Percentiles rank a stretch among this genome's conserved stretches.
Conservation (phyloP, 2,329 filamentous ascomycete genomes). For the Gnomoniopsis smithogilvyi region DNA sequence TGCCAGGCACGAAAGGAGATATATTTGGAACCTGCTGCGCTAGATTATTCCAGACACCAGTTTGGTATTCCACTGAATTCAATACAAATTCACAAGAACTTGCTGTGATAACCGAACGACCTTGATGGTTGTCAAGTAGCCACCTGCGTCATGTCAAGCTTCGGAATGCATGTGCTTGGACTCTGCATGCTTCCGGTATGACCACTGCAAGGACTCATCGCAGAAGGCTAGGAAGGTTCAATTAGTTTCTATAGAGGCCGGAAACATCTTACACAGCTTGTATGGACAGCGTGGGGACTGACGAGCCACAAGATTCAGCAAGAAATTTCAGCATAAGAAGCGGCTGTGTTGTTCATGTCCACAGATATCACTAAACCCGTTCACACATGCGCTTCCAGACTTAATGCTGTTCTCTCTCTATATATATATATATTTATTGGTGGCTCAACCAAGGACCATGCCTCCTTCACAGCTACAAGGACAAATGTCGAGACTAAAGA, state of each 20-base stretch:
- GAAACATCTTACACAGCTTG: background rate
- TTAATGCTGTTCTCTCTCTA: too few relatives aligned
- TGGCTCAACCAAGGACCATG: too few relatives aligned
- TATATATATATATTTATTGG: too few relatives aligned
- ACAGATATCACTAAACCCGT: too few relatives aligned
- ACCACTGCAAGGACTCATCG: background rate
- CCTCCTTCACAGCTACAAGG: too few relatives aligned
- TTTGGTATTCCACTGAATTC: background rate
- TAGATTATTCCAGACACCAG: background rate
- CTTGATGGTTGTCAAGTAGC: background rate
- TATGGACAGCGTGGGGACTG: too few relatives aligned
- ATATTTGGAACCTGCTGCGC: background rate
- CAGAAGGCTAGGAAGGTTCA: background rate
- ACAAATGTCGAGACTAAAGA: too few relatives aligned
- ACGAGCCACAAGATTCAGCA: too few relatives aligned
- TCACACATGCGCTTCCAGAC: too few relatives aligned
- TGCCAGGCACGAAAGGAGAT: too few relatives aligned
- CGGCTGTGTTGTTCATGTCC: too few relatives aligned
- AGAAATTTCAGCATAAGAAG: too few relatives aligned
- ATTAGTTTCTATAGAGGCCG: background rate
- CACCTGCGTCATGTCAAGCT: background rate
- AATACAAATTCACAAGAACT: background rate
- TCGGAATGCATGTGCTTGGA: background rate
- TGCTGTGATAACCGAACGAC: background rate
- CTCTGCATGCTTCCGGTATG: background rate